phyloP scores from a whole-genome alignment of 2,329 filamentous ascomycete genomes.

The Massarina eburnea region DNA sequence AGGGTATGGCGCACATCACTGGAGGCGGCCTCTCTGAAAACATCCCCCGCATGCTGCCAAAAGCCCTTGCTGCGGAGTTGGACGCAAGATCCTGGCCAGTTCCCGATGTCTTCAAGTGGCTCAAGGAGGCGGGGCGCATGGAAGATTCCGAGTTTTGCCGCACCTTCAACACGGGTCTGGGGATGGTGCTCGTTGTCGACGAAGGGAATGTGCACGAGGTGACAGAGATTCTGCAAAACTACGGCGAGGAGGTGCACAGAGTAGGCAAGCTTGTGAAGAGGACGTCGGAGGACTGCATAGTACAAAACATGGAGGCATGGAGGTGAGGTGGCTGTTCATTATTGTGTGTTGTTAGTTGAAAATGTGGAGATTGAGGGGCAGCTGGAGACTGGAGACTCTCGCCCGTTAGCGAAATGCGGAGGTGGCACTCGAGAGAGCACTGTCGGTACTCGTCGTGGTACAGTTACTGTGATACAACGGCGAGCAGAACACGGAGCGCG shows the following conservation, averaged over 20 bases:
- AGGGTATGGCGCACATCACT: slow-evolving; percentile 96
- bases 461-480: background rate
- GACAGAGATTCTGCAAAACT: slow-evolving; percentile 59
- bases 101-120: slow-evolving; percentile 82
- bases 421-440: slow-evolving; percentile 1
- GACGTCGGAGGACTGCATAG: slow-evolving; percentile 54
- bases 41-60: slow-evolving; percentile 88
- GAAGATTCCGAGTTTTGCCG: slow-evolving; percentile 78
- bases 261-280: slow-evolving; percentile 72
- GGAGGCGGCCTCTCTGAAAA: slow-evolving; percentile 93
- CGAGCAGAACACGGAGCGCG: too few species aligned
- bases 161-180: slow-evolving; percentile 92
- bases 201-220: slow-evolving; percentile 64
- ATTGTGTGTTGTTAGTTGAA: background rate
- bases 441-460: background rate
- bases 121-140: slow-evolving; percentile 74
- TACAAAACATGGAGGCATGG: slow-evolving; percentile 61
- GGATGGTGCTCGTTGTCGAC: slow-evolving; percentile 87
- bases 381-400: too few species aligned
- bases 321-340: slow-evolving; percentile 22
- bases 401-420: slow-evolving; percentile 8
- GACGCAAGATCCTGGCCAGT: slow-evolving; percentile 75
- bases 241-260: slow-evolving; percentile 74
- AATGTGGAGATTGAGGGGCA: background rate
- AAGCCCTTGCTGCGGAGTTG: slow-evolving; percentile 75